These are phyloP conservation scores for Ephemerocybe angulata DNA, from an alignment of 768 basidiomycete genomes.

Conservation along the genomic window DNA sequence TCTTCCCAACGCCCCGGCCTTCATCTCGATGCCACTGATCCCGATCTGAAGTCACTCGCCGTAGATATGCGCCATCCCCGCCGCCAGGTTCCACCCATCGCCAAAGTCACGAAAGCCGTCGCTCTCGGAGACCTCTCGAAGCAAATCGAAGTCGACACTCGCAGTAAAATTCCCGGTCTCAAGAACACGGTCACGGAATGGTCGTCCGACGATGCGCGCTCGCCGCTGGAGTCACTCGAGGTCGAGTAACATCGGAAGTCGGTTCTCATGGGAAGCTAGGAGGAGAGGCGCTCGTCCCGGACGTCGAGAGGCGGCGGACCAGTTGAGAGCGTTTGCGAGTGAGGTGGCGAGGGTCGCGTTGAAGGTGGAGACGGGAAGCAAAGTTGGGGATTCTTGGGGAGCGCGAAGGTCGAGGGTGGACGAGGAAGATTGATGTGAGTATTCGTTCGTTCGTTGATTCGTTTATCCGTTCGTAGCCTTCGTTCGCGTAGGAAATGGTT, in stretches of 20 bases:
- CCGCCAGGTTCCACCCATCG: conserved; percentile 71
- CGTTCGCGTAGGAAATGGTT: not conserved
- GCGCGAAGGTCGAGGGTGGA: conserved; percentile 87
- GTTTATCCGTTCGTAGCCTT: not conserved
- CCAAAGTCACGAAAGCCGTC: conserved; percentile 91
- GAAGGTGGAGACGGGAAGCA: conserved; percentile 88
- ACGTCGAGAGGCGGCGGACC: conserved; percentile 94
- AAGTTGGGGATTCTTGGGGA: conserved; percentile 89
- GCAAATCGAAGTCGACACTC: conserved; percentile 88
- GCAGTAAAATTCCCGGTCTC: conserved; percentile 85
- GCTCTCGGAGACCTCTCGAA: conserved; percentile 85
- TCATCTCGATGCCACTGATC: too few species aligned
- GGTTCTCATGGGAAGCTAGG: conserved; percentile 87
- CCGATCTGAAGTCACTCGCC: too few species aligned
- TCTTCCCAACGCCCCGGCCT: too few species aligned
- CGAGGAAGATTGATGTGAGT: conserved; percentile 83
- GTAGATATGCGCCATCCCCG: too few species aligned
- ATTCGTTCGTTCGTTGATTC: not conserved
- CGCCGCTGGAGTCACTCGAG: conserved; percentile 80
- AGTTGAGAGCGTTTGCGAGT: conserved; percentile 78
- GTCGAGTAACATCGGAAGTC: conserved; percentile 80
- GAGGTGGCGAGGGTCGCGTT: conserved; percentile 81
- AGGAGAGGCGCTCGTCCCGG: conserved; percentile 82
- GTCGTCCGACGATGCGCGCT: conserved; percentile 60
- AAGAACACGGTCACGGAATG: conserved; percentile 63